phyloP scores from a whole-genome alignment of 83 land plant genomes.

The Larix sibirica region DNA sequence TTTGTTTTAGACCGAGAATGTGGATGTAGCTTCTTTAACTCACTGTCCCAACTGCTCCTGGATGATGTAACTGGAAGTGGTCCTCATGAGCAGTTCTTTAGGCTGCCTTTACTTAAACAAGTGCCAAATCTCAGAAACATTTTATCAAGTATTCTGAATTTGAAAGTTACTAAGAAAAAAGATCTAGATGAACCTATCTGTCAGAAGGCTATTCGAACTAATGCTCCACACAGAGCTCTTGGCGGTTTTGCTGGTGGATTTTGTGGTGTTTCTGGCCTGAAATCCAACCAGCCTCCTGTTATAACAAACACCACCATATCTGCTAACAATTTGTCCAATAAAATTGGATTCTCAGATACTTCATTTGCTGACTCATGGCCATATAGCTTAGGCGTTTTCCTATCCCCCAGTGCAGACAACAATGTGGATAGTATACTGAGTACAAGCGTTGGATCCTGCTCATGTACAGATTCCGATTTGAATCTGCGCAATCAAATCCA shows the following conservation, averaged over 20 bases:
- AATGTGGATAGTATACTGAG: background rate
- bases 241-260: background rate
- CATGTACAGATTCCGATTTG: background rate
- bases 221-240: background rate
- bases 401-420: background rate
- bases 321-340: background rate
- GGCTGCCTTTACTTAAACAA: background rate
- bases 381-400: background rate
- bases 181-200: no score
- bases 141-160: background rate
- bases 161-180: background rate
- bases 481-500: no score
- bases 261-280: background rate
- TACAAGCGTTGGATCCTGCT: background rate
- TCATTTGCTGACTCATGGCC: background rate
- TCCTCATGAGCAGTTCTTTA: background rate
- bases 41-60: background rate
- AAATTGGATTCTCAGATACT: constrained; percentile 3
- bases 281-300: background rate
- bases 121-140: background rate
- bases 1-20: background rate
- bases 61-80: background rate
- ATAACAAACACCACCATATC: background rate
- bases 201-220: background rate
- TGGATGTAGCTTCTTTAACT: background rate